A percentile compares a stretch with the other conserved stretches of the same genome.
phyloP scores from a whole-genome alignment of 2,329 filamentous ascomycete genomes.

The Albifimbria verrucaria region DNA sequence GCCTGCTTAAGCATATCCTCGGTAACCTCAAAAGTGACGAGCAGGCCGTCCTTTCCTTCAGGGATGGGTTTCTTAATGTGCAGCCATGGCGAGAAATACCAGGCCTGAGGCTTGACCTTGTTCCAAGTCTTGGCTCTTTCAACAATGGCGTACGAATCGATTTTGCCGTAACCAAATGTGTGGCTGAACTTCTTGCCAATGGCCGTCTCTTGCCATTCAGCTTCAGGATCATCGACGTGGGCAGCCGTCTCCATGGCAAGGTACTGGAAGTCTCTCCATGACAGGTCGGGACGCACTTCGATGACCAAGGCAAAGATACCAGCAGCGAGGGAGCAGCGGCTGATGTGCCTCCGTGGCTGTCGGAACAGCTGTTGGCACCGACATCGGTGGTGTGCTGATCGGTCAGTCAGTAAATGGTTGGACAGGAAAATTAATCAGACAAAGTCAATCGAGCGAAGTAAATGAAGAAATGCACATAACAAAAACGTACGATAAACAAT shows the following conservation, averaged over 20 bases:
- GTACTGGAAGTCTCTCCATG: slow-evolving; percentile 94
- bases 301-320: slow-evolving; percentile 89
- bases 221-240: slow-evolving; percentile 65
- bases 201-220: slow-evolving; percentile 77
- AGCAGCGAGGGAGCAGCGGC: slow-evolving; percentile 87
- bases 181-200: slow-evolving; percentile 89
- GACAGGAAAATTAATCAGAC: neutral
- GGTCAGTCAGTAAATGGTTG: neutral
- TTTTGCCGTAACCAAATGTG: slow-evolving; percentile 92
- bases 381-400: slow-evolving; percentile 86
- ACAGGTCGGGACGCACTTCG: slow-evolving; percentile 78
- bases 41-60: slow-evolving; percentile 76
- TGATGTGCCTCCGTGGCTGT: slow-evolving; percentile 87
- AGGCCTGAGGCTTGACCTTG: slow-evolving; percentile 90
- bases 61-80: slow-evolving; percentile 84
- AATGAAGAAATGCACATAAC: too few relatives aligned
- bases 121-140: slow-evolving; percentile 83
- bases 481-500: too few relatives aligned
- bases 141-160: slow-evolving; percentile 83
- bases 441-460: too few relatives aligned
- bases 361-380: slow-evolving; percentile 74
- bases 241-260: slow-evolving; percentile 81
- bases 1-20: slow-evolving; percentile 73
- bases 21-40: slow-evolving; percentile 79
- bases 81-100: slow-evolving; percentile 91